Evolutionary conservation across 2,329 filamentous ascomycete genomes (phyloP), one percentile per base, ranked within the genome.

Genomic region (Juglanconis oblonga): DNA sequence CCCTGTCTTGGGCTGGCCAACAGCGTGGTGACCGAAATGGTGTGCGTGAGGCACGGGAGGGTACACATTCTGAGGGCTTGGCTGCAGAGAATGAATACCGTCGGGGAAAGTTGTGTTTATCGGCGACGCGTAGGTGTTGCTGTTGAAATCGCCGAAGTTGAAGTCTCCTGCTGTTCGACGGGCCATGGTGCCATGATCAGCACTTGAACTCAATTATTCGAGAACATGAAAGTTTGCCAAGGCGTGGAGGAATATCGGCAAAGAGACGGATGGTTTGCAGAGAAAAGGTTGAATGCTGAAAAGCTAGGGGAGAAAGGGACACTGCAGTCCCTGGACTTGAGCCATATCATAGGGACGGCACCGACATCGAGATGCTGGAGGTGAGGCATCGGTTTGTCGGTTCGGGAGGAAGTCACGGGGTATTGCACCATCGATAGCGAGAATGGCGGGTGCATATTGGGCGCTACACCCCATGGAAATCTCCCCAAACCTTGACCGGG

Each of bases 391-490:
- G 58, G 51, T 44, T 61, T 51, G 58, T 52, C 57, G 58, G 57
- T 57, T 57, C 36, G 48, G 50, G 45, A 38, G 42, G 62, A 76
- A 74, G 78, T 85, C 83, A 85, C 82, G 82, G 77, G 82, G 73
- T 81, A 86, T 86, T 79, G 81, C 83, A 81, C 79, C 81, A 86
- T 86, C 77, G 73, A 67, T 70, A 67, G 67, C 71, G 64, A 71
- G 79, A 78, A 80, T 77, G 76, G 75, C 74, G 75, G 74, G 71
- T 64, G 67, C 72, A 70, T 68, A 63, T 61, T 63, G 66, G 66
- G 62, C 66, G 64, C 66, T 68, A 56, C 50, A 49, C 54, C 52
- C 57, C 57, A 60, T 48, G 57, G 44, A 63, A 57, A 50, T 61
- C 66, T 70, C 66, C 71, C 72, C 47, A 74, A 73, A 35, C 44